Conservation (phyloP, 768 basidiomycete genomes). For the Symmetrospora coprosmae region DNA sequence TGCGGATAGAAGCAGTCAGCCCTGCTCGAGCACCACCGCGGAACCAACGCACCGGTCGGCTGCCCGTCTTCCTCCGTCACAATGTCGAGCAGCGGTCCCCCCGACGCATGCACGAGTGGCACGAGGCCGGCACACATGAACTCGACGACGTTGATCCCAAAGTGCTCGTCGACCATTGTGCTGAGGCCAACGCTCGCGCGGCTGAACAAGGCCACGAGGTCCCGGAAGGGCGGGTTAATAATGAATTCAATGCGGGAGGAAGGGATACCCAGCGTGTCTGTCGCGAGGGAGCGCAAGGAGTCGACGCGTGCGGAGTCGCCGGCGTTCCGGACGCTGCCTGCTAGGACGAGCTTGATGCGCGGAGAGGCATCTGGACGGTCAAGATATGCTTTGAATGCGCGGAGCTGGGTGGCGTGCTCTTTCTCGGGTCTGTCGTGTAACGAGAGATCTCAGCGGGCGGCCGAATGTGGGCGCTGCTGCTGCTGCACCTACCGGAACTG, state of each 20-base stretch:
- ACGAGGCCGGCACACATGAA: slow-evolving; percentile 95
- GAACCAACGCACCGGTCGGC: slow-evolving; percentile 41
- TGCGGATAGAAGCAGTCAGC: background rate
- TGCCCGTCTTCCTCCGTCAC: slow-evolving; percentile 62
- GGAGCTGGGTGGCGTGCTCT: slow-evolving; percentile 67
- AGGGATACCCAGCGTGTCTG: slow-evolving; percentile 47
- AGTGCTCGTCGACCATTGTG: slow-evolving; percentile 97
- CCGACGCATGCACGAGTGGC: slow-evolving; percentile 81
- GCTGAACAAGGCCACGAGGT: slow-evolving; percentile 57
- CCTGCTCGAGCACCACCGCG: background rate
- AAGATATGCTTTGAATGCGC: slow-evolving; percentile 40
- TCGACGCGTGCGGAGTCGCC: slow-evolving; percentile 59
- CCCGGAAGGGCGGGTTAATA: slow-evolving; percentile 65
- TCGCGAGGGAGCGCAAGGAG: slow-evolving; percentile 47
- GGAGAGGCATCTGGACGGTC: slow-evolving; percentile 43
- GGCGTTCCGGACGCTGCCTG: slow-evolving; percentile 72
- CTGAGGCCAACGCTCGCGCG: slow-evolving; percentile 69
- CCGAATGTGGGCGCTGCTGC: no score
- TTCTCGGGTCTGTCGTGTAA: slow-evolving; percentile 72
- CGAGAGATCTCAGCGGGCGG: no score
- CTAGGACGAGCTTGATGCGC: slow-evolving; percentile 55
- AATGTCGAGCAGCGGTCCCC: slow-evolving; percentile 81
- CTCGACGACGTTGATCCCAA: slow-evolving; percentile 94
- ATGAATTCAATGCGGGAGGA: slow-evolving; percentile 49
- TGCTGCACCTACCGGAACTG: slow-evolving; percentile 48